phyloP scores from a whole-genome alignment of 805 yeast species.

The Monosporozyma aerobia region DNA sequence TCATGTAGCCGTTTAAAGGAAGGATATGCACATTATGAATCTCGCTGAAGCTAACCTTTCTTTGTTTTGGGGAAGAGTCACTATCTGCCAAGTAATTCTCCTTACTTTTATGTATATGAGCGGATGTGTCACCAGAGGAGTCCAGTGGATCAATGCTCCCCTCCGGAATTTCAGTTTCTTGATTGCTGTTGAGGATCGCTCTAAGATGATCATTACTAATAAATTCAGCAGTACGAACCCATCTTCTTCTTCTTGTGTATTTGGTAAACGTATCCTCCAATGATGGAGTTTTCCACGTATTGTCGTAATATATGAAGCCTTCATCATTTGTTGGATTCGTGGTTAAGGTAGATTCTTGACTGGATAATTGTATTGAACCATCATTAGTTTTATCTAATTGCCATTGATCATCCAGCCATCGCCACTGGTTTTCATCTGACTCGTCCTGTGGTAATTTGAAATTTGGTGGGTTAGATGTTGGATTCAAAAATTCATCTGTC shows the following conservation, averaged over 20 bases:
- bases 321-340: constrained; percentile 73
- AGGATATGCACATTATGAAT: constrained; percentile 23
- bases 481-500: constrained; percentile 94
- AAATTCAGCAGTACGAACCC: constrained; percentile 92
- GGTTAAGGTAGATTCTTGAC: constrained; percentile 32
- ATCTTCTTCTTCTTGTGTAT: constrained; percentile 88
- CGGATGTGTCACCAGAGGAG: background rate
- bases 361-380: constrained; percentile 67
- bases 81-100: background rate
- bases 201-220: constrained; percentile 27
- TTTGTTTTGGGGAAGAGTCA: constrained; percentile 2
- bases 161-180: background rate
- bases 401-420: constrained; percentile 95
- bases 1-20: constrained; percentile 9
- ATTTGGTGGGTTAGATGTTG: constrained; percentile 63
- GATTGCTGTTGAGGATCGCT: background rate
- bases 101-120: background rate
- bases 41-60: constrained; percentile 28
- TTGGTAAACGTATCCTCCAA: constrained; percentile 82
- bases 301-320: constrained; percentile 83
- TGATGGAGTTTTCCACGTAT: constrained; percentile 87
- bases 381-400: constrained; percentile 80
- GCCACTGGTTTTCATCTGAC: constrained; percentile 70
- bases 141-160: background rate
- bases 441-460: constrained; percentile 75